phyloP scores from a whole-genome alignment of 169 alveolate genomes.

The Toxoplasma gondii region DNA sequence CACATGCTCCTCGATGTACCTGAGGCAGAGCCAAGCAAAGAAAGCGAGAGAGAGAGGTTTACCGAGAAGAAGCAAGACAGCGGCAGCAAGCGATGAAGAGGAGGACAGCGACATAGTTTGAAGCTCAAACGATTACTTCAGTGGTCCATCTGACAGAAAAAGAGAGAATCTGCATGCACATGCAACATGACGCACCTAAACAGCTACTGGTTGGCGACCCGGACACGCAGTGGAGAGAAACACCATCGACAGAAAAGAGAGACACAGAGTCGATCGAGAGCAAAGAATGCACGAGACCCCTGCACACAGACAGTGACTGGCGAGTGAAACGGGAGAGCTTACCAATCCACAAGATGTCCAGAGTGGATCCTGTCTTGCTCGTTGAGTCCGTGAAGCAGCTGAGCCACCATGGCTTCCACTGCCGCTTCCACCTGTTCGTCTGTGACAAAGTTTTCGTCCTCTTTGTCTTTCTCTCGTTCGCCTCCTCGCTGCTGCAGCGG shows the following conservation, averaged over 20 bases:
- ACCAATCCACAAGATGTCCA: neutral
- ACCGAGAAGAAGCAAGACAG: neutral
- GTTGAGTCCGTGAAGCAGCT: neutral
- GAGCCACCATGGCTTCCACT: conserved; percentile 21
- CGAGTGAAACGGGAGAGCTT: neutral
- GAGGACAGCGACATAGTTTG: neutral
- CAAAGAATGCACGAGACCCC: neutral
- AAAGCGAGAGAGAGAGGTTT: neutral
- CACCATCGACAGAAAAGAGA: neutral
- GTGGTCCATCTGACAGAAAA: neutral
- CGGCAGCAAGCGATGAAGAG: neutral
- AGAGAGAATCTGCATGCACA: neutral
- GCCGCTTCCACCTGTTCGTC: conserved; percentile 7
- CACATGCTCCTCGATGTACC: neutral
- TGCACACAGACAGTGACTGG: neutral
- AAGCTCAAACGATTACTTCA: neutral
- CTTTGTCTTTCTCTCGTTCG: neutral
- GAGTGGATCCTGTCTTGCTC: neutral
- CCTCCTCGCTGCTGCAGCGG: neutral
- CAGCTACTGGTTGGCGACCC: neutral
- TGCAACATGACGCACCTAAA: neutral
- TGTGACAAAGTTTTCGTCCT: neutral
- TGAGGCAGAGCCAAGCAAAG: neutral
- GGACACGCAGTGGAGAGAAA: neutral
- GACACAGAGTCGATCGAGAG: neutral